These are phyloP conservation scores for Dianthus caryophyllus DNA, from an alignment of 148 eudicot species.

Conservation along the genomic window DNA sequence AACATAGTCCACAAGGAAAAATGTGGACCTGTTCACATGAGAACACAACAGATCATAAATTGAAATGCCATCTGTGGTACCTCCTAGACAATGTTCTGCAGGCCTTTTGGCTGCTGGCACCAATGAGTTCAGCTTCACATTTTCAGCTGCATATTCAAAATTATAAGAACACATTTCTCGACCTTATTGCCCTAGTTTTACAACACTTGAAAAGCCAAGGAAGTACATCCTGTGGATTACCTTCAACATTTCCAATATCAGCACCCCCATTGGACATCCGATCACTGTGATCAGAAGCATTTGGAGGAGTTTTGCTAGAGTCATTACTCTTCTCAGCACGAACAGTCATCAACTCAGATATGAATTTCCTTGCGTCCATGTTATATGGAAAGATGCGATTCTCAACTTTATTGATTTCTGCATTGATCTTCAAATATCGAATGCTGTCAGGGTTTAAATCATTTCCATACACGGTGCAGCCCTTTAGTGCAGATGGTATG, in stretches of 20 bases:
- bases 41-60: constrained; percentile 7
- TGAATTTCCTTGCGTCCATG: constrained; percentile 81
- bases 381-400: constrained; percentile 53
- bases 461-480: constrained; percentile 87
- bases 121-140: constrained; percentile 24
- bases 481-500: constrained; percentile 96
- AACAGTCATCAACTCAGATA: constrained; percentile 56
- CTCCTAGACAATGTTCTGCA: constrained; percentile 44
- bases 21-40: neutral
- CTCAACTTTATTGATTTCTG: constrained; percentile 76
- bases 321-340: constrained; percentile 40
- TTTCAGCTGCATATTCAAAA: constrained; percentile 20
- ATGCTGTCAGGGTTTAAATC: constrained; percentile 93
- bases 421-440: constrained; percentile 70
- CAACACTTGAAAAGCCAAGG: neutral
- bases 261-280: constrained; percentile 24
- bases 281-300: constrained; percentile 28
- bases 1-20: too few relatives aligned
- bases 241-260: constrained; percentile 27
- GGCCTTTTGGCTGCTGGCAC: constrained; percentile 48
- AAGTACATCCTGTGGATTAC: constrained; percentile 18
- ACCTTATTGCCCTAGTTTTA: constrained; percentile 29
- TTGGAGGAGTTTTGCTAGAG: constrained; percentile 25
- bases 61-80: constrained; percentile 25
- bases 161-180: constrained; percentile 10